Evolutionary conservation across 768 basidiomycete genomes (phyloP).

Genomic region (Collybiopsis luxurians): DNA sequence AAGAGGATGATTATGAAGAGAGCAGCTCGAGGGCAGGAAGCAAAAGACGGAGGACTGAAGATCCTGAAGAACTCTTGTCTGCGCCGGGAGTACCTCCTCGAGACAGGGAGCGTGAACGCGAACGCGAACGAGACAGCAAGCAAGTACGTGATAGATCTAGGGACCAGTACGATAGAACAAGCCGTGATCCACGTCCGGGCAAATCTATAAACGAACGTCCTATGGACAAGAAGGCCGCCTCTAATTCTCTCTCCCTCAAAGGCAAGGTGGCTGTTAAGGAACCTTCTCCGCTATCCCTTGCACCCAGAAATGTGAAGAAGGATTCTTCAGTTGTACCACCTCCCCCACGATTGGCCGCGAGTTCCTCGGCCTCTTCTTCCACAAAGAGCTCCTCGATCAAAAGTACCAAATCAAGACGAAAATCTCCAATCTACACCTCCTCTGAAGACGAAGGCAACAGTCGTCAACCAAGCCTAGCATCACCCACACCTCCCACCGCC

Average conservation of each 20-base stretch:
- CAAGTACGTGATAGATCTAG: slow-evolving; percentile 4
- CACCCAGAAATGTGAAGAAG: slow-evolving; percentile 31
- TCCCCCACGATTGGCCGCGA: slow-evolving; percentile 20
- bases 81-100: background rate
- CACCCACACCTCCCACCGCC: slow-evolving; percentile 26
- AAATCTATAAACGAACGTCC: background rate
- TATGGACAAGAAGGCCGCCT: slow-evolving; percentile 12
- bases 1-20: slow-evolving; percentile 31
- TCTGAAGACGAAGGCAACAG: slow-evolving; percentile 58
- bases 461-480: slow-evolving; percentile 19
- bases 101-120: background rate
- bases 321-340: slow-evolving; percentile 27
- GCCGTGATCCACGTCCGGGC: slow-evolving; percentile 15
- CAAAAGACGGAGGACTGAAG: slow-evolving; percentile 46
- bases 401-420: slow-evolving; percentile 41
- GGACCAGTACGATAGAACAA: background rate
- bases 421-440: slow-evolving; percentile 63
- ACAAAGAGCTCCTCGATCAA: slow-evolving; percentile 12
- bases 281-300: slow-evolving; percentile 14
- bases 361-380: slow-evolving; percentile 12
- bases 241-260: background rate
- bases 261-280: slow-evolving; percentile 3
- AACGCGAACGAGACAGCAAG: slow-evolving; percentile 11
- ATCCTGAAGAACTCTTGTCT: slow-evolving; percentile 15
- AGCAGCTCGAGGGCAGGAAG: slow-evolving; percentile 14